These are phyloP conservation scores for Paramecium sonneborni DNA, from an alignment of 73 alveolate species.

Conservation along the genomic window DNA sequence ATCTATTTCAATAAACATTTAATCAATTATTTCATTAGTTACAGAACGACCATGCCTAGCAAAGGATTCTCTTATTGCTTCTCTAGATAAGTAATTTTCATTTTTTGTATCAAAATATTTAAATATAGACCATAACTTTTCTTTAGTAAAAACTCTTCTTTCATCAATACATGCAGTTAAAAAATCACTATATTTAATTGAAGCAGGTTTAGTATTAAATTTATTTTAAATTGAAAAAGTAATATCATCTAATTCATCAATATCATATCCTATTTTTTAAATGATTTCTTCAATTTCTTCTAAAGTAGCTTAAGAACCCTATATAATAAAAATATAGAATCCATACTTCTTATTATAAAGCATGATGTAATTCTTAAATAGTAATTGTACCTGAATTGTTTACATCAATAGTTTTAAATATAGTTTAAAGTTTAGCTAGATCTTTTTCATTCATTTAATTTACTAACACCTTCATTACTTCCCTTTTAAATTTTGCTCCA, in stretches of 20 bases:
- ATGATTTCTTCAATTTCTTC: slow-evolving; percentile 33
- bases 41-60: slow-evolving; percentile 53
- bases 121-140: slow-evolving; percentile 68
- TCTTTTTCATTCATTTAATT: slow-evolving; percentile 52
- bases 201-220: background rate
- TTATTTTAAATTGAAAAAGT: background rate
- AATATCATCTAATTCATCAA: background rate
- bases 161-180: background rate
- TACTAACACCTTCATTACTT: slow-evolving; percentile 18
- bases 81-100: slow-evolving; percentile 51
- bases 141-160: background rate
- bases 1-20: slow-evolving; percentile 66
- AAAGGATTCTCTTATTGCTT: slow-evolving; percentile 64
- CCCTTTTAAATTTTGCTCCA: slow-evolving; percentile 44
- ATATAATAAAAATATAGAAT: background rate
- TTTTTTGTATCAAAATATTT: slow-evolving; percentile 63
- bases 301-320: slow-evolving; percentile 12
- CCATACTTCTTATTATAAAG: background rate
- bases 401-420: background rate
- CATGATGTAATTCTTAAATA: slow-evolving; percentile 15
- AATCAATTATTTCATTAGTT: slow-evolving; percentile 47
- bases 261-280: background rate
- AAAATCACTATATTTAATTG: background rate
- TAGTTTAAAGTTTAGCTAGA: background rate
- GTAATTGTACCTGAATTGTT: slow-evolving; percentile 44